Base-by-base conservation (phyloP, 805 yeast species). In the Saturnispora bothae region DNA sequence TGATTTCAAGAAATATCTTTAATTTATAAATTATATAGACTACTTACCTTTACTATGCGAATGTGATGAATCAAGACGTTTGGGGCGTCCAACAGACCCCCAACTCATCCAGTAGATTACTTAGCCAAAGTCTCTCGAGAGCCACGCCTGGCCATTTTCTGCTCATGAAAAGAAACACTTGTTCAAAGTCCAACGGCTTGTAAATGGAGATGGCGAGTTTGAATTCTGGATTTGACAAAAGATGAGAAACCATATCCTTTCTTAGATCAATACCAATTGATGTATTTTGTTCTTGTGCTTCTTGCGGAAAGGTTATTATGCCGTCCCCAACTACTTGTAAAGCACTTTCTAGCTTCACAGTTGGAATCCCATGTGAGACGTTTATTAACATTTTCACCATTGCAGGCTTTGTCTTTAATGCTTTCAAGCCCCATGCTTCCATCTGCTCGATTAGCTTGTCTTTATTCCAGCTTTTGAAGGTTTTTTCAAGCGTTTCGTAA, bases 381-480 rank as follows among this genome's bases (percentile, higher is more conserved):
- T 38, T 57, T 52, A 7, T 60, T 50, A 44, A 49, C n/a, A 17
- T 15, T 4, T 25, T 30, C 13, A 36, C 25, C 23, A 45, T 28
- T 9, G 28, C 34, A 3, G 22, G 25, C 20, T 28, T 36, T 13
- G 35, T 39, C 16, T 19, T 56, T 5, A 50, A 52, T 2, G 65
- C 64, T 40, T 64, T 64, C 37, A 66, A 44, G 1, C 63, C 67
- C 67, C 66, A 63, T 16, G 46, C 50, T 7, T 42, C 41, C 34
- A 64, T 48, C 36, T 52, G 53, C 17, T 43, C 41, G 28, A 45
- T 52, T 20, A 53, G 17, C 21, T 17, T 13, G 2, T 26, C 27
- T 4, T n/a, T n/a, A n/a, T n/a, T n/a, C n/a, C n/a, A n/a, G 4
- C 31, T 40, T 20, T 33, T 34, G 19, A 39, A n/a, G n/a, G n/a